phyloP scores from a whole-genome alignment of 495 filamentous ascomycete genomes.

The Articulospora tetracladia region DNA sequence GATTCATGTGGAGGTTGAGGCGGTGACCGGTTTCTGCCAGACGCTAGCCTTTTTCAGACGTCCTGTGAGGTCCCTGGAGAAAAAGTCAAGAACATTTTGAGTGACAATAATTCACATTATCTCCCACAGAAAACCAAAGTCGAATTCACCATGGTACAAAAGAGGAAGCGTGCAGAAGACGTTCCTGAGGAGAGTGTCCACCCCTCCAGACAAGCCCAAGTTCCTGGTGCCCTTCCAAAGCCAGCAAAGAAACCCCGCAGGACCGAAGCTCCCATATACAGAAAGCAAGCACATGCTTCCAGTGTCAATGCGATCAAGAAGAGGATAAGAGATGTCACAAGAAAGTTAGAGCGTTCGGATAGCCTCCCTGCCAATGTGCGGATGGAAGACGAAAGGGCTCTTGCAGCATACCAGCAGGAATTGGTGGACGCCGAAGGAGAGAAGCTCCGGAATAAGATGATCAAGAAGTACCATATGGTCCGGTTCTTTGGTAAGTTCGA shows the following conservation, averaged over 20 bases:
- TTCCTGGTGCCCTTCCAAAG: conserved; percentile 20
- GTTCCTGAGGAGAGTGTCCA: conserved; percentile 37
- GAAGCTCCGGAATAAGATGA: conserved; percentile 65
- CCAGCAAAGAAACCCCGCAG: conserved; percentile 28
- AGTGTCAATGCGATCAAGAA: conserved; percentile 48
- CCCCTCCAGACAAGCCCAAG: conserved; percentile 20
- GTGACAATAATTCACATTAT: too few relatives aligned
- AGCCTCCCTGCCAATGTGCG: conserved; percentile 70
- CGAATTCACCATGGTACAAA: conserved; percentile 29
- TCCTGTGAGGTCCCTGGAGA: too few relatives aligned
- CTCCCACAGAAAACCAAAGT: background rate
- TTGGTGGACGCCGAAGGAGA: conserved; percentile 53
- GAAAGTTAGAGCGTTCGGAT: conserved; percentile 31
- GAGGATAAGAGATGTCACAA: conserved; percentile 47
- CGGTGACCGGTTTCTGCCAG: background rate
- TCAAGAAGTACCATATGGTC: conserved; percentile 89
- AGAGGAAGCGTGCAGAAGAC: conserved; percentile 56
- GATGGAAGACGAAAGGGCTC: conserved; percentile 74
- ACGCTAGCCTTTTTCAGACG: background rate
- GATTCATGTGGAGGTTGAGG: background rate
- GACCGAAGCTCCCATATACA: conserved; percentile 26
- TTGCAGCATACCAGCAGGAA: conserved; percentile 70
- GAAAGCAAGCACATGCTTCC: conserved; percentile 36
- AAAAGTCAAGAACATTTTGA: too few relatives aligned
- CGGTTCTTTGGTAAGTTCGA: conserved; percentile 71